Evolutionary conservation across 2,329 filamentous ascomycete genomes (phyloP).

Genomic region (Penicillium italicum): DNA sequence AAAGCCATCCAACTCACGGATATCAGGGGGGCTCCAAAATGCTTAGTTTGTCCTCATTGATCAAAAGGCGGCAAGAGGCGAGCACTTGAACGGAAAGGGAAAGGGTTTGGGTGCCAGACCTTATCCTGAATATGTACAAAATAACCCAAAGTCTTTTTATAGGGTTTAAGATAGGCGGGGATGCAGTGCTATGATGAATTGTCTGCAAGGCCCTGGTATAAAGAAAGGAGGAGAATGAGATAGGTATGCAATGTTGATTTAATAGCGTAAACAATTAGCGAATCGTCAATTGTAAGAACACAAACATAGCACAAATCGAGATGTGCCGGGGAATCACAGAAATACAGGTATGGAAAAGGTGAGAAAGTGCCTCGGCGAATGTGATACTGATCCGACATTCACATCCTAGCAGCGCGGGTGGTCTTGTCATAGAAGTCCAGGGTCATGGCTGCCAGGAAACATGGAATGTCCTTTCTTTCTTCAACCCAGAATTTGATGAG

Average conservation of each 20-base stretch:
- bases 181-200: background rate
- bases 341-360: constrained; percentile 10
- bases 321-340: constrained; percentile 30
- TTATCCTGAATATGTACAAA: too few relatives aligned
- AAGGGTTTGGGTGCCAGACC: too few relatives aligned
- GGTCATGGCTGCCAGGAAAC: constrained; percentile 85
- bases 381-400: constrained; percentile 4
- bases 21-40: too few relatives aligned
- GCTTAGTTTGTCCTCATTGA: too few relatives aligned
- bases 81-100: too few relatives aligned
- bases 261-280: background rate
- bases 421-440: constrained; percentile 81
- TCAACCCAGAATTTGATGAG: constrained; percentile 95
- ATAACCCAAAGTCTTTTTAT: too few relatives aligned
- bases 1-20: too few relatives aligned
- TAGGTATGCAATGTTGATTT: background rate
- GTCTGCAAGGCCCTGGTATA: too few relatives aligned
- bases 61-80: too few relatives aligned
- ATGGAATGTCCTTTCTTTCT: constrained; percentile 87
- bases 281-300: background rate
- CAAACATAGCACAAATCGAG: constrained; percentile 23
- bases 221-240: background rate
- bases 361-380: background rate
- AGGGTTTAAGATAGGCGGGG: background rate
- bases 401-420: constrained; percentile 40